A percentile compares a stretch with the other conserved stretches of the same genome.
These are phyloP conservation scores for Cryptosporidium ryanae DNA, from an alignment of 169 alveolate genomes.

Conservation along the genomic window DNA sequence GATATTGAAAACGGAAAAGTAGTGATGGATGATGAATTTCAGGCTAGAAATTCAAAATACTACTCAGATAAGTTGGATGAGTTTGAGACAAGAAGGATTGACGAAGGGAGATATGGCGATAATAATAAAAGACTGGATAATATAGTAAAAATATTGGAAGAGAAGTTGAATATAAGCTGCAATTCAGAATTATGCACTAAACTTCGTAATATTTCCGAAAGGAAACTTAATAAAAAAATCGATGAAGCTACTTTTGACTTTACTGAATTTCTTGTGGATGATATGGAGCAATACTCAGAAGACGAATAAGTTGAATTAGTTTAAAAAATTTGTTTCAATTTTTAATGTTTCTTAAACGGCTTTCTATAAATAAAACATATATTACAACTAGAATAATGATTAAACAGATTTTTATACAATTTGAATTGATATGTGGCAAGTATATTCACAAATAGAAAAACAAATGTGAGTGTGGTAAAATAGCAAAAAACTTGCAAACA, in stretches of 20 bases:
- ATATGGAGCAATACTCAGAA: background rate
- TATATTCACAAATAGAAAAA: too few relatives aligned
- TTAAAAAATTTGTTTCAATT: too few relatives aligned
- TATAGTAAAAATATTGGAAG: conserved; percentile 7
- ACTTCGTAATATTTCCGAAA: background rate
- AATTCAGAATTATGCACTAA: conserved; percentile 3
- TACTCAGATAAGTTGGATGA: conserved; percentile 42
- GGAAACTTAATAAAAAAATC: background rate
- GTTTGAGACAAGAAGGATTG: conserved; percentile 27
- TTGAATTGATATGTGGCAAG: too few relatives aligned
- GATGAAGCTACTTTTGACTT: background rate
- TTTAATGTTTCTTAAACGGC: too few relatives aligned
- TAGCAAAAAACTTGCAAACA: too few relatives aligned
- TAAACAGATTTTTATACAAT: too few relatives aligned
- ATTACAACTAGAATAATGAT: too few relatives aligned
- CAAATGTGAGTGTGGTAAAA: too few relatives aligned
- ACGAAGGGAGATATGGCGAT: background rate
- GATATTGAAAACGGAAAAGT: conserved; percentile 34
- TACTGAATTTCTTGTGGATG: background rate
- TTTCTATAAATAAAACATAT: too few relatives aligned
- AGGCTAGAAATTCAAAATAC: conserved; percentile 4
- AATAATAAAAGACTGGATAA: conserved; percentile 5
- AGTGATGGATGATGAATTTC: conserved; percentile 46
- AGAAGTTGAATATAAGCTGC: conserved; percentile 1
- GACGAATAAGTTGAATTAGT: too few relatives aligned